Evolutionary conservation across 176 grass and related monocot genomes (phyloP).

Genomic region (Aegilops tauschii): DNA sequence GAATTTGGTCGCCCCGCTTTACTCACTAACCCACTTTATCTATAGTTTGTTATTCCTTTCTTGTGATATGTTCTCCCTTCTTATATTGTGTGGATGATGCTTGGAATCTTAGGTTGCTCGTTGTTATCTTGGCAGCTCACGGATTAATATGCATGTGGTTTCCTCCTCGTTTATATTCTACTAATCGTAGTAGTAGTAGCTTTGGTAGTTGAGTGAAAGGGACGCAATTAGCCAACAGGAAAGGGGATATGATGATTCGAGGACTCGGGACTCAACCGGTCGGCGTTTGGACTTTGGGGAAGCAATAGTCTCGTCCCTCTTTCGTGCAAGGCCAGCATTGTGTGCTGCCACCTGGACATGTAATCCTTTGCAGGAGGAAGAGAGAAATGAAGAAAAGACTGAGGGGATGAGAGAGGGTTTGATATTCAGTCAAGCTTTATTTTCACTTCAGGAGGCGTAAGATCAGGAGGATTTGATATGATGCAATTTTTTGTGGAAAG

Average conservation of each 20-base stretch:
- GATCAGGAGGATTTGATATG: not conserved
- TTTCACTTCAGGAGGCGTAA: not conserved
- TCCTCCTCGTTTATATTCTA: not conserved
- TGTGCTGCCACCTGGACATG: no score
- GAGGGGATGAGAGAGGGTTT: not conserved
- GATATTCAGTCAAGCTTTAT: not conserved
- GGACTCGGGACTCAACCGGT: not conserved
- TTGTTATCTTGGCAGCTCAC: not conserved
- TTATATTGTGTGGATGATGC: not conserved
- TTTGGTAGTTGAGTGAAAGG: not conserved
- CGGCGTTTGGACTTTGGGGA: not conserved
- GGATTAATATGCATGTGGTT: not conserved
- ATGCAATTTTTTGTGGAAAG: not conserved
- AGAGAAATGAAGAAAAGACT: no score
- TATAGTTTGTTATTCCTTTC: not conserved
- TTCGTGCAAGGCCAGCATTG: not conserved
- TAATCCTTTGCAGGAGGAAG: not conserved
- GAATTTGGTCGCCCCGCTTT: constrained; percentile 52
- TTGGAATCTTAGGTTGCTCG: constrained; percentile 28
- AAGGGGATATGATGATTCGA: not conserved
- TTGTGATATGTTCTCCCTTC: not conserved
- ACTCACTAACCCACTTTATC: constrained; percentile 18
- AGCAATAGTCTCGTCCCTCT: not conserved
- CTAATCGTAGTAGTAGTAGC: no score
- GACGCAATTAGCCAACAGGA: not conserved